Evolutionary conservation across 768 basidiomycete genomes (phyloP).

Genomic region (Rickenella mellea): DNA sequence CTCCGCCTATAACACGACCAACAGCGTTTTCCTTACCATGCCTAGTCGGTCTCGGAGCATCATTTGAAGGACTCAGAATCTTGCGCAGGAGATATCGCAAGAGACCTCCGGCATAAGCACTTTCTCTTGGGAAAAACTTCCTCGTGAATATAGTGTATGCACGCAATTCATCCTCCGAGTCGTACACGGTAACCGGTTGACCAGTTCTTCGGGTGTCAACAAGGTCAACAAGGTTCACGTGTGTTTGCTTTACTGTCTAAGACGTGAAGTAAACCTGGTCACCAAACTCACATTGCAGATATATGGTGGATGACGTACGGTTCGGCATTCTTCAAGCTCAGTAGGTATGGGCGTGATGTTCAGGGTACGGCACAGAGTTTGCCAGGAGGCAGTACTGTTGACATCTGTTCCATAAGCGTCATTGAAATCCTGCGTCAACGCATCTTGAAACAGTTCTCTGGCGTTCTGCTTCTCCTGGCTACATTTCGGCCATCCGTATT

Average conservation of each 20-base stretch:
- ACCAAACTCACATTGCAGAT: too few relatives aligned
- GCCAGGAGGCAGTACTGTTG: conserved; percentile 8
- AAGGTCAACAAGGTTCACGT: conserved; percentile 24
- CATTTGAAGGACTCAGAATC: too few relatives aligned
- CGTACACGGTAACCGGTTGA: conserved; percentile 13
- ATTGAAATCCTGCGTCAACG: conserved; percentile 10
- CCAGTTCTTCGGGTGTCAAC: conserved; percentile 11
- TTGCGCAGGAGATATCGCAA: conserved; percentile 19
- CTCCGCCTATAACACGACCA: too few relatives aligned
- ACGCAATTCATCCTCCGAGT: conserved; percentile 12
- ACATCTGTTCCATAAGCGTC: conserved; percentile 10
- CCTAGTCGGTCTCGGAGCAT: too few relatives aligned
- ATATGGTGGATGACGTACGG: conserved; percentile 4
- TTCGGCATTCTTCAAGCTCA: conserved; percentile 1
- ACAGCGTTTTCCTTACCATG: too few relatives aligned
- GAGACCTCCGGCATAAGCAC: conserved; percentile 19
- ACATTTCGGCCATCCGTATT: too few relatives aligned
- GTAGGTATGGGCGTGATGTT: conserved; percentile 7
- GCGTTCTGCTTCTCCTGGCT: too few relatives aligned
- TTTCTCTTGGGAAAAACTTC: conserved; percentile 19
- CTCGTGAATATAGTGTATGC: conserved; percentile 12
- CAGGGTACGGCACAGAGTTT: conserved; percentile 6
- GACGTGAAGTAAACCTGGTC: too few relatives aligned
- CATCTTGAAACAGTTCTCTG: background rate
- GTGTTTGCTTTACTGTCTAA: conserved; percentile 14